Conservation (phyloP, 2,329 filamentous ascomycete species). For the Cordyceps cateniannulata region DNA sequence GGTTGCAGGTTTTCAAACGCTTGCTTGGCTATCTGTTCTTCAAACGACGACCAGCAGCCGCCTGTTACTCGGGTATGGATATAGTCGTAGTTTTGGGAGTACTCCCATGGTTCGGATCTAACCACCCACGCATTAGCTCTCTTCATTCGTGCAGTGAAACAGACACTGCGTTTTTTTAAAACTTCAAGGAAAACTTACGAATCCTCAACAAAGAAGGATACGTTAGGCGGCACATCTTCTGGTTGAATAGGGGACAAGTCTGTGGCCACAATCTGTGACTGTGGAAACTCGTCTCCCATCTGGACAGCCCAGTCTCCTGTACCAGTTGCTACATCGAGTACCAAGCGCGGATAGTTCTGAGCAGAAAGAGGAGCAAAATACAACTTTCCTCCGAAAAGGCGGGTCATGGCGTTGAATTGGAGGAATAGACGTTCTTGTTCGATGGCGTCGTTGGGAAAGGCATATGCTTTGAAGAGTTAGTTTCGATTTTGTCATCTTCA, state of each 20-base stretch:
- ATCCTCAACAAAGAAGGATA: slow-evolving; percentile 69
- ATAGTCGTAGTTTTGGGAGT: slow-evolving; percentile 48
- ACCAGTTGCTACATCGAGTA: slow-evolving; percentile 40
- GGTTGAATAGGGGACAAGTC: slow-evolving; percentile 66
- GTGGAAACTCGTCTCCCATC: slow-evolving; percentile 56
- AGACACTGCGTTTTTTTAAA: not conserved
- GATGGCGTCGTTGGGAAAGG: slow-evolving; percentile 37
- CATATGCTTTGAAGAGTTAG: slow-evolving; percentile 30
- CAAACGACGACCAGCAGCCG: slow-evolving; percentile 44
- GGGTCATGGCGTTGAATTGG: slow-evolving; percentile 32
- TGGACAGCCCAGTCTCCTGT: slow-evolving; percentile 58
- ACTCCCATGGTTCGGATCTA: slow-evolving; percentile 44
- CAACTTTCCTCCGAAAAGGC: slow-evolving; percentile 32
- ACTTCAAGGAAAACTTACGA: slow-evolving; percentile 25
- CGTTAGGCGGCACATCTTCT: slow-evolving; percentile 60
- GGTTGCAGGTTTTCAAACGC: slow-evolving; percentile 43
- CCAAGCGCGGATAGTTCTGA: slow-evolving; percentile 27
- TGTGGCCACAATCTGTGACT: slow-evolving; percentile 52
- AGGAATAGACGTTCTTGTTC: slow-evolving; percentile 36
- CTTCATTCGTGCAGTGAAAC: not conserved
- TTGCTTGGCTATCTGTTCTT: slow-evolving; percentile 43
- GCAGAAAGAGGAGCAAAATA: slow-evolving; percentile 37
- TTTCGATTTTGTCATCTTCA: not conserved
- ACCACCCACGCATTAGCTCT: not conserved
- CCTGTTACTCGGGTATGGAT: slow-evolving; percentile 45